Conservation (phyloP, 176 grass and related monocot species). For the Eleusine indica region DNA sequence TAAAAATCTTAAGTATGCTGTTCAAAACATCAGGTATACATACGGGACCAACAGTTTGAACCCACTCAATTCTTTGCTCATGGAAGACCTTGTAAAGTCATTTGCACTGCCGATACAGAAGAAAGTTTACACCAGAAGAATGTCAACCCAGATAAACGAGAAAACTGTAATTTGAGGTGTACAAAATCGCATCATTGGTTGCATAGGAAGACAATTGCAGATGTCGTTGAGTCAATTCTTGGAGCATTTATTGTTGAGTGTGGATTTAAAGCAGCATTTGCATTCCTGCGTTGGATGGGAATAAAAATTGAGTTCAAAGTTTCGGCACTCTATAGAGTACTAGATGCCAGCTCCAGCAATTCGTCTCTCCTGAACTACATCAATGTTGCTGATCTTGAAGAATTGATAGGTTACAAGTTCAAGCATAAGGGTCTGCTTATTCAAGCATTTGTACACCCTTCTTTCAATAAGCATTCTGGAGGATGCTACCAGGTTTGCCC, state of each 20-base stretch:
- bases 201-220: slow-evolving; percentile 84
- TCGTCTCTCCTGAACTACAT: slow-evolving; percentile 58
- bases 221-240: slow-evolving; percentile 91
- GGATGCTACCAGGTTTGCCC: slow-evolving; percentile 88
- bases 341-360: slow-evolving; percentile 62
- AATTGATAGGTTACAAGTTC: slow-evolving; percentile 67
- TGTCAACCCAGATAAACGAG: slow-evolving; percentile 46
- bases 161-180: slow-evolving; percentile 59
- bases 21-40: slow-evolving; percentile 71
- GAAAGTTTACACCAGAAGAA: slow-evolving; percentile 57
- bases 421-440: slow-evolving; percentile 75
- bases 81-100: slow-evolving; percentile 75
- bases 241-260: slow-evolving; percentile 91
- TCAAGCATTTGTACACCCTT: slow-evolving; percentile 83
- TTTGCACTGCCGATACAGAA: slow-evolving; percentile 71
- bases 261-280: slow-evolving; percentile 92
- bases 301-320: slow-evolving; percentile 67
- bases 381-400: slow-evolving; percentile 66
- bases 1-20: slow-evolving; percentile 26
- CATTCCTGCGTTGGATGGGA: slow-evolving; percentile 84
- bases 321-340: slow-evolving; percentile 61
- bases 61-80: slow-evolving; percentile 83
- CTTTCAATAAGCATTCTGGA: slow-evolving; percentile 78
- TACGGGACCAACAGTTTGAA: slow-evolving; percentile 80
- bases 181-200: slow-evolving; percentile 90